Evolutionary conservation across 2,329 filamentous ascomycete species (phyloP).

Genomic region (Bertia moriformis): DNA sequence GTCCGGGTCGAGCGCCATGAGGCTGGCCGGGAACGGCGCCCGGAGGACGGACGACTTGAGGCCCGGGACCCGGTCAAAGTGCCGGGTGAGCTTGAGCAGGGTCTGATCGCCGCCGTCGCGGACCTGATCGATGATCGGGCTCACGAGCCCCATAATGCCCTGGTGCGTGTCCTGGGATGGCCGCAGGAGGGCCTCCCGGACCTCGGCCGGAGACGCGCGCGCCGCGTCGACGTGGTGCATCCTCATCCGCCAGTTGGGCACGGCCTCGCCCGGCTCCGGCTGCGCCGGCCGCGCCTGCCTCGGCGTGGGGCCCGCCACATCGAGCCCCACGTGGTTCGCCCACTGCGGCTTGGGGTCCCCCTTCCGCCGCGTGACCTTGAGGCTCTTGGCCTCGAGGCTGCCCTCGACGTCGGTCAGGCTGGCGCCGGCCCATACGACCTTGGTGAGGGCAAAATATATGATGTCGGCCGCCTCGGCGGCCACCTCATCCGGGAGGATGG

Average conservation of each 20-base stretch:
- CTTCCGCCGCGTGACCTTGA: constrained; percentile 84
- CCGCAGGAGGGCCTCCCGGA: constrained; percentile 65
- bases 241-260: no score
- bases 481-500: constrained; percentile 65
- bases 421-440: constrained; percentile 73
- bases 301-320: background rate
- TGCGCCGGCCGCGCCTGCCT: background rate
- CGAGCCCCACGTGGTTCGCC: constrained; percentile 49
- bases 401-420: constrained; percentile 77
- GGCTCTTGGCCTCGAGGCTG: constrained; percentile 83
- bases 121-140: constrained; percentile 81
- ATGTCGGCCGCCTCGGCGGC: constrained; percentile 91
- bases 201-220: constrained; percentile 44
- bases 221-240: constrained; percentile 70
- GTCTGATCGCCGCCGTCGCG: constrained; percentile 73
- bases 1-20: constrained; percentile 75
- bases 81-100: constrained; percentile 84
- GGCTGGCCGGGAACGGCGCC: constrained; percentile 69
- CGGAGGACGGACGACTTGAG: constrained; percentile 77
- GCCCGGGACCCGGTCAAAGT: constrained; percentile 90
- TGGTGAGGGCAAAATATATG: constrained; percentile 88
- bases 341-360: constrained; percentile 92
- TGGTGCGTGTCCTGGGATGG: constrained; percentile 94
- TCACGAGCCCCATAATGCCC: constrained; percentile 77
- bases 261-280: constrained; percentile 28